These are phyloP conservation scores for Trifolium repens DNA, from an alignment of 306 rosid genomes.

Conservation along the genomic window DNA sequence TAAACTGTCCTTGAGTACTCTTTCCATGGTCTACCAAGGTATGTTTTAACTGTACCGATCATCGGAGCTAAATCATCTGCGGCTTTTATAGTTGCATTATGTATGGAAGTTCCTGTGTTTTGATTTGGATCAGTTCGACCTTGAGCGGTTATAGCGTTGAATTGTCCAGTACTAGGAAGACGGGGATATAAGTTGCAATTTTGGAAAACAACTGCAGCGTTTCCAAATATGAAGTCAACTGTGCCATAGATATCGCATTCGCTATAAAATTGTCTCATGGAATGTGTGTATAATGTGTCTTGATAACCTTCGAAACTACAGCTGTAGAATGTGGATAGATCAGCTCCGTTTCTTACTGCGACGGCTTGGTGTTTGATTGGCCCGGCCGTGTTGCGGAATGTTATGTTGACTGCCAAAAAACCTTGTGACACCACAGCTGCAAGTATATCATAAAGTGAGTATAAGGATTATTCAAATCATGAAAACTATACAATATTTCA, in stretches of 20 bases:
- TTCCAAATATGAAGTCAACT: slow-evolving; percentile 83
- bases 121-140: slow-evolving; percentile 78
- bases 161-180: slow-evolving; percentile 59
- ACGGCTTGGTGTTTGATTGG: slow-evolving; percentile 82
- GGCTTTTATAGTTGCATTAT: slow-evolving; percentile 54
- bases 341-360: slow-evolving; percentile 74
- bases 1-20: slow-evolving; percentile 66
- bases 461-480: background rate
- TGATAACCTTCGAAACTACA: slow-evolving; percentile 90
- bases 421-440: slow-evolving; percentile 71
- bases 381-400: slow-evolving; percentile 82
- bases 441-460: background rate
- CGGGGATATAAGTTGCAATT: slow-evolving; percentile 71
- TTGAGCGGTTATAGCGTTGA: slow-evolving; percentile 78
- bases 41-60: slow-evolving; percentile 47
- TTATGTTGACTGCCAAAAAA: slow-evolving; percentile 76
- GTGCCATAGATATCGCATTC: slow-evolving; percentile 87
- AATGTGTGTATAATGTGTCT: slow-evolving; percentile 79
- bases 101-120: slow-evolving; percentile 73
- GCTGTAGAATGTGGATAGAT: slow-evolving; percentile 66
- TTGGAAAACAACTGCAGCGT: slow-evolving; percentile 71
- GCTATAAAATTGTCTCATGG: slow-evolving; percentile 78
- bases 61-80: slow-evolving; percentile 53
- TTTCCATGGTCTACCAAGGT: slow-evolving; percentile 86
- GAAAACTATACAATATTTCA: too few species aligned